These are phyloP conservation scores for Myxozyma monticola DNA, from an alignment of 805 yeast species.

Conservation along the genomic window DNA sequence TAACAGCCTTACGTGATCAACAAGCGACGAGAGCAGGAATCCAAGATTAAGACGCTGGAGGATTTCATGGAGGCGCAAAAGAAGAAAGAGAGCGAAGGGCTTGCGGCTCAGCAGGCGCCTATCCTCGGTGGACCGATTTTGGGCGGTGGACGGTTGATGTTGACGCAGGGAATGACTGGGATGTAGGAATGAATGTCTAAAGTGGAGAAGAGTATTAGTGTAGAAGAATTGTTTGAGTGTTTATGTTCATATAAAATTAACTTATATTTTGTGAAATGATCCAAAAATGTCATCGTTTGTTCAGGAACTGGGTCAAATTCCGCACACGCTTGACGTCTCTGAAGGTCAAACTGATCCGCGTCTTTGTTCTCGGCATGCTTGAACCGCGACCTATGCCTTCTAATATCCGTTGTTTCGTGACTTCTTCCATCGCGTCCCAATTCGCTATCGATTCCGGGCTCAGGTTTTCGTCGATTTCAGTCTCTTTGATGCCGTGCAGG, in stretches of 20 bases:
- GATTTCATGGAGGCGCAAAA: constrained; percentile 71
- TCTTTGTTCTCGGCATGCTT: constrained; percentile 7
- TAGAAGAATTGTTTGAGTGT: not conserved
- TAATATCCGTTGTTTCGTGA: constrained; percentile 4
- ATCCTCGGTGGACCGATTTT: constrained; percentile 42
- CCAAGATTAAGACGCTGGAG: constrained; percentile 61
- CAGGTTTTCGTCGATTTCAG: constrained; percentile 10
- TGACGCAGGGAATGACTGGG: constrained; percentile 31
- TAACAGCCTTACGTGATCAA: constrained; percentile 80
- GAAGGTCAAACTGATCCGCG: constrained; percentile 24
- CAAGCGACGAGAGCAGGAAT: constrained; percentile 74
- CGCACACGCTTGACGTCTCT: constrained; percentile 25
- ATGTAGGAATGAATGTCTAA: not conserved
- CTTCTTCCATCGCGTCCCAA: constrained; percentile 16
- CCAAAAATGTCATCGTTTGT: not conserved
- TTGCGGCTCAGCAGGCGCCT: constrained; percentile 49
- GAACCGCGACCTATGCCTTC: not conserved
- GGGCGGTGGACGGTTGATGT: constrained; percentile 27
- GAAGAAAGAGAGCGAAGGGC: constrained; percentile 49
- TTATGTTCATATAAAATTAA: not conserved
- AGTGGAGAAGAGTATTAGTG: not conserved
- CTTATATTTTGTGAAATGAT: not conserved
- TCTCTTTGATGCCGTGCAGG: constrained; percentile 27
- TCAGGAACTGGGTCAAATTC: constrained; percentile 11
- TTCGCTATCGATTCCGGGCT: constrained; percentile 13